phyloP scores from a whole-genome alignment of 208 protist species.

The Leishmania braziliensis region DNA sequence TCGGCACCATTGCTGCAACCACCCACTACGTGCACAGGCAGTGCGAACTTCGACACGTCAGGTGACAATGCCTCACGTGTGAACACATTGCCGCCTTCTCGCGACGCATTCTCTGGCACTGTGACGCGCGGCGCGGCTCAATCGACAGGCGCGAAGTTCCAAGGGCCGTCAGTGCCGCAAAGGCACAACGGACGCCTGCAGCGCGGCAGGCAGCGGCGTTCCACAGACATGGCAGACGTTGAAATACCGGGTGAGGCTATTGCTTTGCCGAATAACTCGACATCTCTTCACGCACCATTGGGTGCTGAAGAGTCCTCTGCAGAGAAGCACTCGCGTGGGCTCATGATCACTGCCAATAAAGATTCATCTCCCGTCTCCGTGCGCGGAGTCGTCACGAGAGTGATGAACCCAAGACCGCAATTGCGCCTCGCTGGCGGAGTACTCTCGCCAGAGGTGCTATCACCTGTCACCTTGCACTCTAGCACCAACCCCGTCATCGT shows the following conservation, averaged over 20 bases:
- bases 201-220: conserved; percentile 15
- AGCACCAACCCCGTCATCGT: background rate
- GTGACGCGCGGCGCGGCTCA: background rate
- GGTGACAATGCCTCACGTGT: background rate
- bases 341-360: background rate
- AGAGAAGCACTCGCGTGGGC: background rate
- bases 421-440: background rate
- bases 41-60: background rate
- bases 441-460: conserved; percentile 3
- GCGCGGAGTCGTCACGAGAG: no score
- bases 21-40: background rate
- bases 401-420: background rate
- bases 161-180: conserved; percentile 1
- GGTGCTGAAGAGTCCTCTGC: background rate
- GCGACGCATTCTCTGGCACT: background rate
- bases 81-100: background rate
- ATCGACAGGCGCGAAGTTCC: background rate
- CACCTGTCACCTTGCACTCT: background rate
- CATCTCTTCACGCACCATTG: background rate
- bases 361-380: background rate
- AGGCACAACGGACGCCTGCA: conserved; percentile 7
- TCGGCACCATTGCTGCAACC: background rate
- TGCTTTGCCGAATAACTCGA: background rate
- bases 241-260: conserved; percentile 5
- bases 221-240: conserved; percentile 20